phyloP scores from a whole-genome alignment of 176 grass and related monocot genomes.

The Paspalum vaginatum region DNA sequence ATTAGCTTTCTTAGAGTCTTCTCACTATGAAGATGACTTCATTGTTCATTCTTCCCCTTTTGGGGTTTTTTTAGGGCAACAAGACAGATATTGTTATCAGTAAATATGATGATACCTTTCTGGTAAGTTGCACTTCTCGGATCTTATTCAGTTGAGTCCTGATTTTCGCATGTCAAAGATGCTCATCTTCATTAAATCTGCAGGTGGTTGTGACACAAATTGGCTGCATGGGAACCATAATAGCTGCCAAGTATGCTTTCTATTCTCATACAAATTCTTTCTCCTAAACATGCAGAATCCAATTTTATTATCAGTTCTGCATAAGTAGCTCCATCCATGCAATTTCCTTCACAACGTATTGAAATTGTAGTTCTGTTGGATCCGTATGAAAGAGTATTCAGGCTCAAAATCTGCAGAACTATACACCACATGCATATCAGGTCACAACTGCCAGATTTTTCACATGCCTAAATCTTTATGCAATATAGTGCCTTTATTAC shows the following conservation, averaged over 20 bases:
- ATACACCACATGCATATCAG: not conserved
- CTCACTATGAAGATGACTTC: constrained; percentile 7
- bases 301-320: constrained; percentile 4
- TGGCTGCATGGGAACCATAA: constrained; percentile 87
- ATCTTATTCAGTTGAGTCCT: not conserved
- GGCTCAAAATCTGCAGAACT: constrained; percentile 1
- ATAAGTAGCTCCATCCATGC: not conserved
- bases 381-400: not conserved
- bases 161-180: constrained; percentile 12
- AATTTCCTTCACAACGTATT: not conserved
- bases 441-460: not conserved
- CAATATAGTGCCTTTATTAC: constrained; percentile 16
- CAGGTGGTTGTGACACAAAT: constrained; percentile 95
- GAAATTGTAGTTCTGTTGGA: not conserved
- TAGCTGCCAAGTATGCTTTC: constrained; percentile 69
- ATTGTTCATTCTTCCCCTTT: constrained; percentile 24
- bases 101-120: constrained; percentile 76
- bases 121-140: constrained; percentile 60
- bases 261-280: constrained; percentile 16
- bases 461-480: constrained; percentile 1
- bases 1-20: not conserved
- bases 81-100: constrained; percentile 80
- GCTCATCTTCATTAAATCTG: constrained; percentile 25
- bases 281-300: constrained; percentile 10
- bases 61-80: constrained; percentile 60